Conservation (phyloP, 805 yeast species). For the Suhomyces canberraensis region DNA sequence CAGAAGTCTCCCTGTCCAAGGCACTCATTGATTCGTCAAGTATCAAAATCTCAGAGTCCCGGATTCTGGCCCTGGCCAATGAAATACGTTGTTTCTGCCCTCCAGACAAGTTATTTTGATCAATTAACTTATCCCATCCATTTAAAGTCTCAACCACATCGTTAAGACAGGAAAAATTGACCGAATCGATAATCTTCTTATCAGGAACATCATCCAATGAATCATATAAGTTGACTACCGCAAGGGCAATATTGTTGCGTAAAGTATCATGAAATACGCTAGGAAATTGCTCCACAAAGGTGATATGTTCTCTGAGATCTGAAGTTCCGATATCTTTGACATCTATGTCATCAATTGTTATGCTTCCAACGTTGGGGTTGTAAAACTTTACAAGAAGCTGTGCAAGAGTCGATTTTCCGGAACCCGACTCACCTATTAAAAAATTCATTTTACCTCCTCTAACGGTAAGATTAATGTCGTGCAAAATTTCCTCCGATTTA, state of each 20-base stretch:
- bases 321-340: constrained; percentile 38
- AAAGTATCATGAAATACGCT: constrained; percentile 63
- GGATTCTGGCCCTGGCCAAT: constrained; percentile 74
- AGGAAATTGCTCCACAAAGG: constrained; percentile 72
- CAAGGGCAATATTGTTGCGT: constrained; percentile 59
- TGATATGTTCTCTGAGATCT: constrained; percentile 62
- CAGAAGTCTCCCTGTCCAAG: constrained; percentile 54
- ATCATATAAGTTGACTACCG: constrained; percentile 26
- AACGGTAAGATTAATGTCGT: constrained; percentile 45
- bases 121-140: constrained; percentile 54
- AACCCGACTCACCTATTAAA: constrained; percentile 85
- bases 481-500: constrained; percentile 49
- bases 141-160: constrained; percentile 36
- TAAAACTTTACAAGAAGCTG: constrained; percentile 63
- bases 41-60: constrained; percentile 72
- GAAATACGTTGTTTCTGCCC: constrained; percentile 88
- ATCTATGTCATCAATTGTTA: constrained; percentile 54
- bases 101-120: constrained; percentile 61
- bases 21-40: constrained; percentile 89
- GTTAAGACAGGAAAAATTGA: constrained; percentile 50
- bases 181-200: constrained; percentile 37
- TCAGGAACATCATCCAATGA: constrained; percentile 18
- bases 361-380: constrained; percentile 46
- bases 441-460: constrained; percentile 49
- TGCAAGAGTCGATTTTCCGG: constrained; percentile 86